Conservation (phyloP, 2,329 filamentous ascomycete genomes). For the Moelleriella libera region DNA sequence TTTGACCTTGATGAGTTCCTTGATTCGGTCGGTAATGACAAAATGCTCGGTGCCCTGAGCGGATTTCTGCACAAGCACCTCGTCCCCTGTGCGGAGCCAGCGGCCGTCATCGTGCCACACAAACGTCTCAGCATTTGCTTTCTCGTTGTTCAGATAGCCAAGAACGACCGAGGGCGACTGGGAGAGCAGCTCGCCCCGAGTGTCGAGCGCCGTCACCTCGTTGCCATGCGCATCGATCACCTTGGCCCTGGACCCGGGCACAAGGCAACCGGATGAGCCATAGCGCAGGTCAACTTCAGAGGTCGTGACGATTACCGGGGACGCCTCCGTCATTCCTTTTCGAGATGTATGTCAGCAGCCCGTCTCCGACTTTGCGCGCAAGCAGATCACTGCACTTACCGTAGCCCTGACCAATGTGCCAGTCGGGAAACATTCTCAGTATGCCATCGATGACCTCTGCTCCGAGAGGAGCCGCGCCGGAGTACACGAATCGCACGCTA, state of each 20-base stretch:
- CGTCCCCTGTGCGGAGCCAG: constrained; percentile 78
- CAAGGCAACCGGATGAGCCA: constrained; percentile 53
- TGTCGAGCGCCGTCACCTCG: constrained; percentile 54
- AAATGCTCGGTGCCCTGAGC: constrained; percentile 63
- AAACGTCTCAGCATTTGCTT: constrained; percentile 72
- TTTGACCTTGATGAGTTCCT: constrained; percentile 66
- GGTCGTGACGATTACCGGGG: constrained; percentile 49
- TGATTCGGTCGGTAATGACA: constrained; percentile 64
- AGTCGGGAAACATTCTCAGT: constrained; percentile 44
- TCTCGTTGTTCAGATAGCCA: constrained; percentile 77
- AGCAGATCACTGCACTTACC: constrained; percentile 24
- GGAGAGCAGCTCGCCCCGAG: constrained; percentile 68
- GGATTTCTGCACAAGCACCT: constrained; percentile 54
- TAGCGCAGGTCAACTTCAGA: constrained; percentile 45
- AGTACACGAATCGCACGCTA: constrained; percentile 50
- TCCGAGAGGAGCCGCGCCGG: constrained; percentile 63
- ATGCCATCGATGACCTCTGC: constrained; percentile 52
- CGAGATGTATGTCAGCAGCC: no score
- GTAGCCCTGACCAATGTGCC: constrained; percentile 58
- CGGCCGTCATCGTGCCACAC: constrained; percentile 48
- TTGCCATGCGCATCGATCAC: constrained; percentile 51
- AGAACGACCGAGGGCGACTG: constrained; percentile 64
- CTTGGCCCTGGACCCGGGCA: constrained; percentile 49
- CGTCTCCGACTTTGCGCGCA: no score
- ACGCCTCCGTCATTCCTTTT: constrained; percentile 59